Conservation (phyloP, 331 rosid genomes). For the Acacia pycnantha region DNA sequence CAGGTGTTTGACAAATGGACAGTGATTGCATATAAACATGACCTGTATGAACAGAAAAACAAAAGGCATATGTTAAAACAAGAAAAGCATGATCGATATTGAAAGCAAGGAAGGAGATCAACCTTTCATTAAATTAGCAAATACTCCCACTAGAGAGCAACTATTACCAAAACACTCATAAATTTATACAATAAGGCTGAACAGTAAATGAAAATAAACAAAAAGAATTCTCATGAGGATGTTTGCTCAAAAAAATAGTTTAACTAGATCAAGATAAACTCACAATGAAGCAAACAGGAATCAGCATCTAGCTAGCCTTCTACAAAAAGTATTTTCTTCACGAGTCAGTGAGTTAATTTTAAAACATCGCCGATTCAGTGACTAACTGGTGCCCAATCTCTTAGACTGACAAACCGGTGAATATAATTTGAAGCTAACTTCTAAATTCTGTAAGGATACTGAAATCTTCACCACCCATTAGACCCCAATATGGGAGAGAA, state of each 20-base stretch:
- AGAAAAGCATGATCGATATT: not conserved
- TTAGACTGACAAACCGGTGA: not conserved
- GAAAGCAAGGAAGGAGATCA: not conserved
- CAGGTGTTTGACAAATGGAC: conserved; percentile 87
- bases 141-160: not conserved
- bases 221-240: not conserved
- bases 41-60: conserved; percentile 51
- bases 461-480: not conserved
- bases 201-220: conserved; percentile 19
- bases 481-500: not conserved
- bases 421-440: not conserved
- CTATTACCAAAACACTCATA: conserved; percentile 6
- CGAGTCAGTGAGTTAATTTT: not conserved
- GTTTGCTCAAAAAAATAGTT: conserved; percentile 1
- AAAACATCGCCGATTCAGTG: not conserved
- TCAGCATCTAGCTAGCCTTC: not conserved
- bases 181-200: conserved; percentile 13
- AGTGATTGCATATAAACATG: conserved; percentile 95
- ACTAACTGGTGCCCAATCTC: not conserved
- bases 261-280: conserved; percentile 5
- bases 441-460: not conserved
- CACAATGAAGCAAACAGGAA: conserved; percentile 16
- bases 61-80: not conserved
- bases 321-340: not conserved
- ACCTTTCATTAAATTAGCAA: conserved; percentile 3